Evolutionary conservation across 345 rosid species (phyloP).

Genomic region (Lumnitzera racemosa): DNA sequence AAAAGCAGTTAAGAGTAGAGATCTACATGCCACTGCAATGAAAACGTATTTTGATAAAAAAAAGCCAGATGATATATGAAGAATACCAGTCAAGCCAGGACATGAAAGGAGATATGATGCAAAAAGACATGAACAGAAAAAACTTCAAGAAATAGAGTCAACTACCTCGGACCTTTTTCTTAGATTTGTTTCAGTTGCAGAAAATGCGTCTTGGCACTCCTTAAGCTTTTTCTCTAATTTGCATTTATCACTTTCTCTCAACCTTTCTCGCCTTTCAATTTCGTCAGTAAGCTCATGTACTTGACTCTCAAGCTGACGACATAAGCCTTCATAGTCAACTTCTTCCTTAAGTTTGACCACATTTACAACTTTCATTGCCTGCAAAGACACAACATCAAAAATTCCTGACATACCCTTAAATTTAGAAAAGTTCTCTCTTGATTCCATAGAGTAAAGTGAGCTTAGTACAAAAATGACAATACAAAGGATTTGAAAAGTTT

Average conservation of each 20-base stretch:
- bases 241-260: conserved; percentile 48
- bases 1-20: conserved; percentile 4
- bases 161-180: conserved; percentile 76
- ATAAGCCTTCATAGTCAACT: conserved; percentile 84
- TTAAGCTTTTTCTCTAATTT: conserved; percentile 48
- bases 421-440: too few species aligned
- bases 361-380: conserved; percentile 97
- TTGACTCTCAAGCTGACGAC: conserved; percentile 75
- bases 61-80: conserved; percentile 6
- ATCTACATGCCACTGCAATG: too few species aligned
- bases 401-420: neutral
- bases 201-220: conserved; percentile 41
- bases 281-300: conserved; percentile 84
- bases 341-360: conserved; percentile 90
- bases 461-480: too few species aligned
- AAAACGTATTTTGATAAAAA: too few species aligned
- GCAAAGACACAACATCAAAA: conserved; percentile 18
- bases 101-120: neutral
- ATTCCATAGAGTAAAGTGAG: too few species aligned
- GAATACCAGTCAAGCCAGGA: conserved; percentile 2
- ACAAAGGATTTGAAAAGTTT: too few species aligned
- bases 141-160: conserved; percentile 22
- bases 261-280: conserved; percentile 68
- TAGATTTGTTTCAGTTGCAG: conserved; percentile 37
- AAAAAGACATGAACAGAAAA: conserved; percentile 7